Percentiles rank a stretch among this genome's conserved stretches.
phyloP scores from a whole-genome alignment of 345 rosid species.

The Litchi chinensis region DNA sequence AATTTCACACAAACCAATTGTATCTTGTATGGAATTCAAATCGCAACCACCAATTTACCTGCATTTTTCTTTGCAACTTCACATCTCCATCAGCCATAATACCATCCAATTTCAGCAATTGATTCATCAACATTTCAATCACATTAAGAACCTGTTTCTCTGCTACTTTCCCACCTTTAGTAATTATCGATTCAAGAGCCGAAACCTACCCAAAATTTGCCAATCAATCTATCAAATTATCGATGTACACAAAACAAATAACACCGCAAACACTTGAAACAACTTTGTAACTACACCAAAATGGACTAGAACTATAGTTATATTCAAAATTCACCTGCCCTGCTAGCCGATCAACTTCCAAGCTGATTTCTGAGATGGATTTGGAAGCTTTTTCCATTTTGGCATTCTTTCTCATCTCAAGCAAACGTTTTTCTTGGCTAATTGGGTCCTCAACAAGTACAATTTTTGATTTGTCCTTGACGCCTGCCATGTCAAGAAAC shows the following conservation, averaged over 20 bases:
- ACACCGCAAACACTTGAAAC: not conserved
- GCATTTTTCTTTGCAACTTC: slow-evolving; percentile 93
- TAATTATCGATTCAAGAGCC: slow-evolving; percentile 64
- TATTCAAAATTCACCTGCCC: slow-evolving; percentile 53
- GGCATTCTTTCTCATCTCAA: slow-evolving; percentile 83
- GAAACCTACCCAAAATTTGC: slow-evolving; percentile 62
- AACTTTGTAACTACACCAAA: not conserved
- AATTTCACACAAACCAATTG: not conserved
- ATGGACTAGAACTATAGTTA: not conserved
- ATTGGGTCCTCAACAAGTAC: slow-evolving; percentile 84
- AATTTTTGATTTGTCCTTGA: slow-evolving; percentile 89
- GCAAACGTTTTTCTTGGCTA: slow-evolving; percentile 81
- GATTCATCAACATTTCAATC: slow-evolving; percentile 89
- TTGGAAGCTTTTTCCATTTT: slow-evolving; percentile 90
- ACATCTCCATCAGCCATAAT: slow-evolving; percentile 88
- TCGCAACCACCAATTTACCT: slow-evolving; percentile 45
- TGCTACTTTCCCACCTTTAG: slow-evolving; percentile 76
- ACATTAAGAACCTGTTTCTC: slow-evolving; percentile 70
- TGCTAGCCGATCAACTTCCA: slow-evolving; percentile 86
- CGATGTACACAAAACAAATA: not conserved
- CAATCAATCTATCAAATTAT: not conserved
- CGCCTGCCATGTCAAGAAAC: slow-evolving; percentile 85
- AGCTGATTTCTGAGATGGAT: slow-evolving; percentile 84
- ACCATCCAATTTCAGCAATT: slow-evolving; percentile 84
- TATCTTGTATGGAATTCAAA: not conserved